A percentile compares a stretch with the other conserved stretches of the same genome.
Conservation (phyloP, 768 basidiomycete species). For the Termitomyces sp. region DNA sequence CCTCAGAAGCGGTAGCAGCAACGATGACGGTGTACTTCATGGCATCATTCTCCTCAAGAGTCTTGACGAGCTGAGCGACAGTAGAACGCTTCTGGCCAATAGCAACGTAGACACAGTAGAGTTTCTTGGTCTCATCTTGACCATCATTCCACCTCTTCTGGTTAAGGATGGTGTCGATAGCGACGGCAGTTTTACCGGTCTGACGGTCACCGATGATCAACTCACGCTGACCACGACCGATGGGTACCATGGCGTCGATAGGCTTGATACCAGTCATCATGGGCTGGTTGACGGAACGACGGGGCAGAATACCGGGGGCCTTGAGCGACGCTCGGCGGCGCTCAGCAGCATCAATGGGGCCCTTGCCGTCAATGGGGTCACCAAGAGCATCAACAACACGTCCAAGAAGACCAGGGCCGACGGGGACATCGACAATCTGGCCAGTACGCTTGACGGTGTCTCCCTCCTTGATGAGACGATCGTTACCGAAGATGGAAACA, state of each 20-base stretch:
- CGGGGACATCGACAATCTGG: constrained; percentile 99
- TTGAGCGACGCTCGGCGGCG: constrained; percentile 97
- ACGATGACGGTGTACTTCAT: constrained; percentile 99
- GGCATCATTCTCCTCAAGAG: constrained; percentile 99
- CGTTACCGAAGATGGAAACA: constrained; percentile 99
- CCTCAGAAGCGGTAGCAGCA: constrained; percentile 98
- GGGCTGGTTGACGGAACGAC: constrained; percentile 99
- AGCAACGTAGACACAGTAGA: constrained; percentile 99
- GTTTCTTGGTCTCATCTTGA: constrained; percentile 93
- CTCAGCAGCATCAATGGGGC: constrained; percentile 89
- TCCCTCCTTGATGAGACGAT: constrained; percentile 98
- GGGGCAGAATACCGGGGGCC: constrained; percentile 98
- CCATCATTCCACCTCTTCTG: constrained; percentile 99
- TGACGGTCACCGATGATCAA: constrained; percentile 99
- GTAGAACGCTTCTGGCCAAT: constrained; percentile 99
- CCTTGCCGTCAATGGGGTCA: constrained; percentile 99
- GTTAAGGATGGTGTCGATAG: constrained; percentile 99
- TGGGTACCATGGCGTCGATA: constrained; percentile 99
- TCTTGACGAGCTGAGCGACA: constrained; percentile 98
- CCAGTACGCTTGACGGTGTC: constrained; percentile 99
- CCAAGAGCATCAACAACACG: constrained; percentile 99
- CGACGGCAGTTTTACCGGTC: constrained; percentile 98
- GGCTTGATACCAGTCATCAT: constrained; percentile 99
- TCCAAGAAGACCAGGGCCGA: constrained; percentile 94
- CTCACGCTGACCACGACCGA: constrained; percentile 99